phyloP scores from a whole-genome alignment of 176 grass and related monocot species.

The Aegilops tauschii region DNA sequence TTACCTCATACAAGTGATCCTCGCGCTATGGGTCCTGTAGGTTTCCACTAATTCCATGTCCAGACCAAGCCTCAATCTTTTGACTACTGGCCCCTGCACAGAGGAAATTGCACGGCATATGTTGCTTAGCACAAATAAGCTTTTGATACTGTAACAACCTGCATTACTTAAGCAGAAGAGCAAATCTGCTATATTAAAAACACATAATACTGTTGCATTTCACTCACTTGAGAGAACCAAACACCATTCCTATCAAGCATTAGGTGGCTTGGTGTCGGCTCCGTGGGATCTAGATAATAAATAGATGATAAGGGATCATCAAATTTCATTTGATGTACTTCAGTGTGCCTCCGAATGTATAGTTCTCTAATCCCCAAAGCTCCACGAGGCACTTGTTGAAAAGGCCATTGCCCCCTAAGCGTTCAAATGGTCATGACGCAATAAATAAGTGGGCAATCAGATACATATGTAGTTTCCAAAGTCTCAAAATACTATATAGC shows the following conservation, averaged over 20 bases:
- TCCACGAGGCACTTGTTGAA: conserved; percentile 42
- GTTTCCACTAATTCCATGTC: conserved; percentile 28
- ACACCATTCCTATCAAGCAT: conserved; percentile 55
- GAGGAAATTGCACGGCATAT: conserved; percentile 23
- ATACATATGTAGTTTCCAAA: background rate
- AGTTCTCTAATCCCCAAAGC: conserved; percentile 51
- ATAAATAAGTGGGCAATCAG: background rate
- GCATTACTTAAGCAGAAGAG: conserved; percentile 6
- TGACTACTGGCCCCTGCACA: conserved; percentile 56
- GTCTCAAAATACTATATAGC: background rate
- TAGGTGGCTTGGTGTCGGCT: conserved; percentile 41
- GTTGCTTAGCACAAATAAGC: conserved; percentile 7
- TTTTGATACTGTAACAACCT: conserved; percentile 6
- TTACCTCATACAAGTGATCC: conserved; percentile 82
- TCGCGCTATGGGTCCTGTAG: conserved; percentile 66
- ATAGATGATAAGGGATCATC: conserved; percentile 38
- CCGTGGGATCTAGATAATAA: conserved; percentile 3
- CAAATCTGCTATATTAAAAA: background rate
- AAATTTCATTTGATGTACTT: conserved; percentile 78
- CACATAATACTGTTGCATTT: background rate
- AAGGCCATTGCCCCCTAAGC: conserved; percentile 70
- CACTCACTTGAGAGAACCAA: conserved; percentile 56
- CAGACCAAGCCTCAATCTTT: conserved; percentile 39
- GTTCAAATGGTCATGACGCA: conserved; percentile 9
- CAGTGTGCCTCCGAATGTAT: conserved; percentile 57